phyloP scores from a whole-genome alignment of 345 rosid genomes.

The Syzygium aqueum region DNA sequence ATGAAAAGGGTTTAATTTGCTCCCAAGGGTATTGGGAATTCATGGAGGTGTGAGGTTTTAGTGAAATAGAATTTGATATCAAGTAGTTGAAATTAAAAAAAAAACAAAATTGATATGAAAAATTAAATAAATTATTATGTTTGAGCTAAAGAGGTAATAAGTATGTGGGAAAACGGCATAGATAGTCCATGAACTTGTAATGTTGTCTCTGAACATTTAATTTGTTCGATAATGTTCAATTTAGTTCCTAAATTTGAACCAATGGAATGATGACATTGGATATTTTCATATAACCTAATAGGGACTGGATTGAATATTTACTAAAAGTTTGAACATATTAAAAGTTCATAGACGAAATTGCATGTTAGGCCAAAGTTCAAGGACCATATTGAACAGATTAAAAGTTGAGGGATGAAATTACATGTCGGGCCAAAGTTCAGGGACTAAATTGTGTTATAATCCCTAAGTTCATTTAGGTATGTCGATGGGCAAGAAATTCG shows the following conservation, averaged over 20 bases:
- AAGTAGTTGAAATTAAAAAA: neutral
- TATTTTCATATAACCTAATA: neutral
- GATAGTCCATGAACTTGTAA: accelerated
- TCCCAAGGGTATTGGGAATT: neutral
- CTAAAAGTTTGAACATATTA: neutral
- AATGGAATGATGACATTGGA: neutral
- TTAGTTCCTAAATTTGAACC: neutral
- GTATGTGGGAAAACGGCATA: neutral
- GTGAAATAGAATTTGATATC: neutral
- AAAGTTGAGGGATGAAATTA: accelerated
- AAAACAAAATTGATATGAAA: no score
- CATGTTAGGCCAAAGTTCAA: neutral
- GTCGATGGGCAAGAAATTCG: neutral
- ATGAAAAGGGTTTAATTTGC: neutral
- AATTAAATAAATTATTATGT: neutral
- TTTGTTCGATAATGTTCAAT: neutral
- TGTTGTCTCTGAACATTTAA: accelerated
- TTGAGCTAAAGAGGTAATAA: neutral
- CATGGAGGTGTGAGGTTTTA: neutral
- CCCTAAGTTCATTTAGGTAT: neutral
- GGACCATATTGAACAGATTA: accelerated
- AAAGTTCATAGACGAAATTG: accelerated
- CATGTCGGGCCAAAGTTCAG: accelerated
- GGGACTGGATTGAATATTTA: neutral
- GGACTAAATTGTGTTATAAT: neutral